Evolutionary conservation across 768 basidiomycete genomes (phyloP), one percentile per base, ranked within the genome.

Genomic region (Pleurotus sapidus): DNA sequence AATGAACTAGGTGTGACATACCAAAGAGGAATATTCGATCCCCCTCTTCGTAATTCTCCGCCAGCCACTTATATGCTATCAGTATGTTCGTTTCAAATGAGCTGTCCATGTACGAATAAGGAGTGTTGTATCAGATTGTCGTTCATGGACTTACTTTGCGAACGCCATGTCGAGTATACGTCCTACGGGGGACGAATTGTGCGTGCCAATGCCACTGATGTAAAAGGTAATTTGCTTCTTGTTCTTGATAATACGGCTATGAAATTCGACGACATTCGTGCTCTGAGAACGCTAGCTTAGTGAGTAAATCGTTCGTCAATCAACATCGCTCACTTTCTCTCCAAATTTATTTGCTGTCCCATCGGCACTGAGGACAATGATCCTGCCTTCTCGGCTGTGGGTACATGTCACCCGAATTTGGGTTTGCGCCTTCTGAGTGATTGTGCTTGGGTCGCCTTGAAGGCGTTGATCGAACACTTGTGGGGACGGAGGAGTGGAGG

Each of bases 1-100:
- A 20, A 27, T 38, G 23, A 23, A 6, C 34, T 25, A 0, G 18
- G 38, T 17, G 14, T 12, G 17, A 50, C 64, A 25, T 49, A 73
- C 77, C 79, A 42, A 80, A 77, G 5, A 80, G 47, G 61, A 67
- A 78, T 20, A 80, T 72, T 20, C 60, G 63, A 51, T 80, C 78
- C 1, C 74, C 75, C 8, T 63, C 61, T 17, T 54, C 38, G 56
- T 76, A 80, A 38, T 72, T 69, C 18, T 49, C 72, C 3, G 74
- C 72, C 14, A 79, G 67, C 78, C 79, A 79, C 5, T 66, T 64
- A 55, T 80, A 79, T 12, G 72, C 77, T 7, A 57, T 61, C 49
- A 75, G 58, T 34, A 80, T 63, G n/a, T 64, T 72, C 17, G 55
- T 63, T 39, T 75, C 66, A 46, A 77, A 64, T 38, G 72, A 71